Evolutionary conservation across 2,329 filamentous ascomycete species (phyloP).

Genomic region (Diplodia seriata): DNA sequence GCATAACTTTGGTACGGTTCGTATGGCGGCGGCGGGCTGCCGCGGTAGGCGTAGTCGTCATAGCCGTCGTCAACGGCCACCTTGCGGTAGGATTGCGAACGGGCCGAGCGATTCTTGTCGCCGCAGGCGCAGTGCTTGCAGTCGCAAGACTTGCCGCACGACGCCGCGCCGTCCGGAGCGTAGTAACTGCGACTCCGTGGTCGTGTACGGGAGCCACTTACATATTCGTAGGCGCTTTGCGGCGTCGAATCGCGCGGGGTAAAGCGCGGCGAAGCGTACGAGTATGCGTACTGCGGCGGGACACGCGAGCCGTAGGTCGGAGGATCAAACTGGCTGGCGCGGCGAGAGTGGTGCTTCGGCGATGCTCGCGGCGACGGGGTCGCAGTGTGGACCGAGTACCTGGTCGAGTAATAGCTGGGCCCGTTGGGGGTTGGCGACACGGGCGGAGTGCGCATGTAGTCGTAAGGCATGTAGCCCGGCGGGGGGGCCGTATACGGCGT

Average conservation of each 20-base stretch:
- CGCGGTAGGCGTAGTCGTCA: slow-evolving; percentile 50
- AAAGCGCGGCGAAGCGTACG: slow-evolving; percentile 54
- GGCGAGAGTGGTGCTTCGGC: slow-evolving; percentile 57
- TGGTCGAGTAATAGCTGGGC: slow-evolving; percentile 60
- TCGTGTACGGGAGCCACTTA: slow-evolving; percentile 66
- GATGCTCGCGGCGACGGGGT: slow-evolving; percentile 56
- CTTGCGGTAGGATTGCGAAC: slow-evolving; percentile 63
- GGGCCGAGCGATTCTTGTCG: slow-evolving; percentile 59
- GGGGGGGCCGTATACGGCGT: slow-evolving; percentile 46
- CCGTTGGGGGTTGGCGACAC: slow-evolving; percentile 56
- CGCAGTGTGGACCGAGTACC: slow-evolving; percentile 56
- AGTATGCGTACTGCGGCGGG: slow-evolving; percentile 42
- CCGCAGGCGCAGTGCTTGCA: slow-evolving; percentile 46
- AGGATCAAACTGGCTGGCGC: slow-evolving; percentile 60
- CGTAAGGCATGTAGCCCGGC: slow-evolving; percentile 48
- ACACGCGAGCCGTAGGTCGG: slow-evolving; percentile 53
- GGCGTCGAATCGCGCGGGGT: slow-evolving; percentile 50
- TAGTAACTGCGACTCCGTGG: slow-evolving; percentile 48
- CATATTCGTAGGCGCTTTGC: slow-evolving; percentile 66
- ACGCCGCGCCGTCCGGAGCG: slow-evolving; percentile 45
- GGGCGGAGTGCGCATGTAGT: slow-evolving; percentile 46
- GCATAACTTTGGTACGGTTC: slow-evolving; percentile 57
- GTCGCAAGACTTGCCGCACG: slow-evolving; percentile 44
- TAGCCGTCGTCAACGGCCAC: slow-evolving; percentile 63
- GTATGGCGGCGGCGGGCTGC: slow-evolving; percentile 57